Conservation (phyloP, 257 asterid genomes). For the Nicotiana benthamiana region DNA sequence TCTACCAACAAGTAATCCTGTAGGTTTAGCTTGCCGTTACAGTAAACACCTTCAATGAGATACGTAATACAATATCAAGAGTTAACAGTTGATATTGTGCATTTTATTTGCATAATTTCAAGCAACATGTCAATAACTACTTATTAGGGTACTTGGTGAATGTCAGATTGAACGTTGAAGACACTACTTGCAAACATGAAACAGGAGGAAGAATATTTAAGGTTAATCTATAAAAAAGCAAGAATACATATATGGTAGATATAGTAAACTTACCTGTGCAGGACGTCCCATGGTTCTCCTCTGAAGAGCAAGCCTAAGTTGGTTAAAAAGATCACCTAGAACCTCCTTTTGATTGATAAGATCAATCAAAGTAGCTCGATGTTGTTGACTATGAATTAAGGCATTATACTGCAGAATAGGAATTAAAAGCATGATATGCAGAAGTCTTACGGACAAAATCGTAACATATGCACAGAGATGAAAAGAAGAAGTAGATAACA, state of each 20-base stretch:
- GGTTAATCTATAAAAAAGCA: neutral
- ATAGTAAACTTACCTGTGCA: slow-evolving; percentile 52
- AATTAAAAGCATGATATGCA: neutral
- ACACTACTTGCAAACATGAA: neutral
- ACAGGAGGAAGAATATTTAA: neutral
- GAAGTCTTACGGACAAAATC: neutral
- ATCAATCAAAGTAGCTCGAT: slow-evolving; percentile 64
- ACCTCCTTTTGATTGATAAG: slow-evolving; percentile 84
- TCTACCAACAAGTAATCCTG: neutral
- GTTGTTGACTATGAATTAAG: slow-evolving; percentile 48
- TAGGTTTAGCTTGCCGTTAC: neutral
- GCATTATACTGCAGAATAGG: slow-evolving; percentile 66
- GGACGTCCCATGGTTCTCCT: slow-evolving; percentile 72
- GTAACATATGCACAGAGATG: neutral
- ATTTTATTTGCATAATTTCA: neutral
- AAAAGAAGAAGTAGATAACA: neutral
- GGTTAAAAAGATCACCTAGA: slow-evolving; percentile 86
- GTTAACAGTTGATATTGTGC: neutral
- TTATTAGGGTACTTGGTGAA: neutral
- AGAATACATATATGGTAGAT: neutral
- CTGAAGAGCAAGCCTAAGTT: slow-evolving; percentile 86
- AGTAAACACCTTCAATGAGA: neutral
- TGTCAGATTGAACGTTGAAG: neutral
- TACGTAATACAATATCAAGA: neutral
- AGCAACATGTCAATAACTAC: neutral